phyloP scores from a whole-genome alignment of 2,329 filamentous ascomycete genomes.

The Camillea tinctor region DNA sequence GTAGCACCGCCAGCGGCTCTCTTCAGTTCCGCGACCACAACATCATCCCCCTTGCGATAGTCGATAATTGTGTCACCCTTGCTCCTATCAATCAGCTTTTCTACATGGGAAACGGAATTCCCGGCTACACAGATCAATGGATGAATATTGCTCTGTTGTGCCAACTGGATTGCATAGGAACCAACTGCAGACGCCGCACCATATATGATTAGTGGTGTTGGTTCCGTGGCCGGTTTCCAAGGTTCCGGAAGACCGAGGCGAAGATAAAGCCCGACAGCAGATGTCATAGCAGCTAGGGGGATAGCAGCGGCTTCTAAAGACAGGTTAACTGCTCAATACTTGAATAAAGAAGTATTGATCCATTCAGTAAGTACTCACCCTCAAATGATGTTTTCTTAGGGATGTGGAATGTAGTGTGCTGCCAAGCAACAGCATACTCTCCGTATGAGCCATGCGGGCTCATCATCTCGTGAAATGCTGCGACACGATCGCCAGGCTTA shows the following conservation, averaged over 20 bases:
- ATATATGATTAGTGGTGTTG: conserved; percentile 47
- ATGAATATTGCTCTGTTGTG: conserved; percentile 53
- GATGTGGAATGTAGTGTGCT: conserved; percentile 56
- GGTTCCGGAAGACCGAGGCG: conserved; percentile 47
- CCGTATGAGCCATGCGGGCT: conserved; percentile 54
- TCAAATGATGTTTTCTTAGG: conserved; percentile 50
- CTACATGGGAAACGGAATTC: conserved; percentile 47
- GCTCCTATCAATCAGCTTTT: conserved; percentile 47
- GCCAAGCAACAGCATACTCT: conserved; percentile 58
- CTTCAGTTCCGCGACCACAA: conserved; percentile 43
- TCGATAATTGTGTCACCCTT: conserved; percentile 60
- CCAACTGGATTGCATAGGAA: conserved; percentile 57
- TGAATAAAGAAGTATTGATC: not conserved
- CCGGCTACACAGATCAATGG: conserved; percentile 62
- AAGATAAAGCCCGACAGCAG: conserved; percentile 49
- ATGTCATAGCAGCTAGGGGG: conserved; percentile 54
- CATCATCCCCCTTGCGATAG: conserved; percentile 57
- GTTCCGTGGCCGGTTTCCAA: conserved; percentile 39
- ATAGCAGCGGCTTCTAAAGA: conserved; percentile 53
- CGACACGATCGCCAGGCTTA: conserved; percentile 48
- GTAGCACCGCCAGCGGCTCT: conserved; percentile 39
- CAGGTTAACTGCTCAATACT: conserved; percentile 1
- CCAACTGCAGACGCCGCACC: conserved; percentile 57
- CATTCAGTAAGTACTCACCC: conserved; percentile 27
- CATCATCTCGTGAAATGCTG: conserved; percentile 51